Base-by-base conservation (phyloP, 345 rosid species). In the Heritiera fomes region DNA sequence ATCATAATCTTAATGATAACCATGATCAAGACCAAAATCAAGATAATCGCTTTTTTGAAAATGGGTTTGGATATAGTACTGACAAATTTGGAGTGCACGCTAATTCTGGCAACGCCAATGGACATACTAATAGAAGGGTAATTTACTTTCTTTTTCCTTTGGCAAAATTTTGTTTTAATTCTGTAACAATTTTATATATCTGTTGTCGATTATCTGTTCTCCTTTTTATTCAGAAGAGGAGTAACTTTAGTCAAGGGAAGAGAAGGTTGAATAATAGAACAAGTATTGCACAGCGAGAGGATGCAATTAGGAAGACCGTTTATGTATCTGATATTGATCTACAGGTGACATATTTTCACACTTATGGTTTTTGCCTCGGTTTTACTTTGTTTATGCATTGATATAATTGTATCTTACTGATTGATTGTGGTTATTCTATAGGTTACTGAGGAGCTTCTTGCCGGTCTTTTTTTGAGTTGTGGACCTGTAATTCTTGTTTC, bases 371-470 rank as follows among this genome's bases (percentile, higher is more conserved):
- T 40, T 70, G 20, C 20, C 59, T 61, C 43, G 6, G 30, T 2
- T 62, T 77, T 73, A 8, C 65, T 72, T 62, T 83, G 60, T 41
- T 78, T 38, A 14, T 60, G 65, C 17, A 1, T 60, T 84, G 70
- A 52, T 74, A 2, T 64, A 55, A 55, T 20, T 28, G 6, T 70
- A 28, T 70, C 41, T 70, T 49, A n/a, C 38, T 76, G 53, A 55
- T 41, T 50, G 12, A 81, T 15, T 79, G 55, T 75, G 60, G 56
- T 12, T 75, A 13, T 73, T 12, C 59, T 59, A 66, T 82, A 90
- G 98, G 97, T 91, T 50, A 96, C 99, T 59, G 98, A 96, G 83
- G 97, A 92, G 88, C 94, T 91, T 80, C 94, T 96, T 80, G 99
- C 99, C 1, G 88, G 90, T 75, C 93, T 95, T 68, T 96, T 96